These are phyloP conservation scores for Boletellus sp. DNA, from an alignment of 768 basidiomycete species.

Conservation along the genomic window DNA sequence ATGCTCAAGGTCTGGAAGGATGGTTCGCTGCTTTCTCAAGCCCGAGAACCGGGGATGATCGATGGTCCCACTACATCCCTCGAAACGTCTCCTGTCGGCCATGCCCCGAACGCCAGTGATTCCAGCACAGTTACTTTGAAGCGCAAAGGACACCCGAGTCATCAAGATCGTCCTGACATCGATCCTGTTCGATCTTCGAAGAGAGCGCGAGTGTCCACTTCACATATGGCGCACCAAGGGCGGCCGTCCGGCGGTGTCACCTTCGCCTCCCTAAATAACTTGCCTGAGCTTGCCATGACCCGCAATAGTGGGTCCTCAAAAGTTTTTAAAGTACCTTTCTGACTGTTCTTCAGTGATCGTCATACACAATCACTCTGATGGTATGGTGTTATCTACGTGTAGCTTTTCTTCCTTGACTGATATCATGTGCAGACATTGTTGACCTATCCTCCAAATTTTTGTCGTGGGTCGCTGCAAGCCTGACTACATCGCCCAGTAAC, in stretches of 20 bases:
- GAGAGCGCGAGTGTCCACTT: conserved; percentile 2
- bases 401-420: neutral
- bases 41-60: conserved; percentile 23
- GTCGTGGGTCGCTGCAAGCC: conserved; percentile 11
- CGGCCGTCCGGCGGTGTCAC: neutral
- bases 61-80: conserved; percentile 13
- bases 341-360: conserved; percentile 17
- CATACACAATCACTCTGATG: conserved; percentile 17
- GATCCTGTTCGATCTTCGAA: conserved; percentile 5
- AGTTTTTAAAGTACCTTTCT: neutral
- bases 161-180: neutral
- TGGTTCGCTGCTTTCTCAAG: neutral
- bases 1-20: conserved; percentile 28
- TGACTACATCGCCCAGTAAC: neutral
- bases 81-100: conserved; percentile 13
- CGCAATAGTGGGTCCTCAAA: conserved; percentile 18
- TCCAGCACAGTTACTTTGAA: conserved; percentile 3
- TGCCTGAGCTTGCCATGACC: conserved; percentile 18
- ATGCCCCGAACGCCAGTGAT: too few species aligned
- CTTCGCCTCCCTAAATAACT: conserved; percentile 6
- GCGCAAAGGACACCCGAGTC: conserved; percentile 7
- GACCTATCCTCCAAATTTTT: conserved; percentile 19
- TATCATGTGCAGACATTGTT: conserved; percentile 12
- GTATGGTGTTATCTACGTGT: conserved; percentile 1
- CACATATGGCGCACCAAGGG: neutral